Conservation (phyloP, 2,329 filamentous ascomycete species). For the Lachnellula willkommii region DNA sequence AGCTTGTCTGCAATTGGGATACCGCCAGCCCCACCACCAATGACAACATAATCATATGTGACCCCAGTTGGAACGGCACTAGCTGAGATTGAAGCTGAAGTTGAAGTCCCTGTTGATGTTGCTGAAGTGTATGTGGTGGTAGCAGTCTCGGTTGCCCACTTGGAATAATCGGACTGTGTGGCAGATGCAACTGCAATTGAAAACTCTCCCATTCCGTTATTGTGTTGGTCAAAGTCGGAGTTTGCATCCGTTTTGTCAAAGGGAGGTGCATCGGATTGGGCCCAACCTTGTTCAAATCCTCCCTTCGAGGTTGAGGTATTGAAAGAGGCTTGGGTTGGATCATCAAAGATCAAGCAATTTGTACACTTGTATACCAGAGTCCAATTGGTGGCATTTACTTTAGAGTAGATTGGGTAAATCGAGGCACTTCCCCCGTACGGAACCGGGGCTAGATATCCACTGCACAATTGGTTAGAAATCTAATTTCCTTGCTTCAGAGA, state of each 20-base stretch:
- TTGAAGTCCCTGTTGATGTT: slow-evolving; percentile 35
- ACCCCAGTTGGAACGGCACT: slow-evolving; percentile 41
- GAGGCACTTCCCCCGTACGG: slow-evolving; percentile 57
- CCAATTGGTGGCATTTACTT: slow-evolving; percentile 53
- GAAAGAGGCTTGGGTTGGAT: slow-evolving; percentile 39
- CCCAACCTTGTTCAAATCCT: slow-evolving; percentile 49
- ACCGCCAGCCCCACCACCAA: slow-evolving; percentile 49
- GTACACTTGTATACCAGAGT: slow-evolving; percentile 62
- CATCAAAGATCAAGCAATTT: slow-evolving; percentile 49
- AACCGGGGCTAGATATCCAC: slow-evolving; percentile 53
- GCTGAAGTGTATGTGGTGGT: slow-evolving; percentile 28
- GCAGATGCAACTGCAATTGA: slow-evolving; percentile 40
- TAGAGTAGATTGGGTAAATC: slow-evolving; percentile 54
- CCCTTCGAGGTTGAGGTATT: slow-evolving; percentile 42
- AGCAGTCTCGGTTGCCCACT: slow-evolving; percentile 30
- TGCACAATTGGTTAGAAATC: slow-evolving; percentile 15
- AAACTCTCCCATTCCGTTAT: slow-evolving; percentile 51
- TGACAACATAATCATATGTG: slow-evolving; percentile 50
- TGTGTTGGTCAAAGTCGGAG: slow-evolving; percentile 48
- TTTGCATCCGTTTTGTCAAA: slow-evolving; percentile 39
- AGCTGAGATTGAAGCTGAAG: slow-evolving; percentile 42
- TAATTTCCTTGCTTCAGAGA: neutral
- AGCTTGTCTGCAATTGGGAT: slow-evolving; percentile 52
- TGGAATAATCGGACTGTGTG: slow-evolving; percentile 34
- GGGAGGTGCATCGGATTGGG: slow-evolving; percentile 39